Evolutionary conservation across 331 rosid genomes (phyloP).

Genomic region (Malus hybrid): DNA sequence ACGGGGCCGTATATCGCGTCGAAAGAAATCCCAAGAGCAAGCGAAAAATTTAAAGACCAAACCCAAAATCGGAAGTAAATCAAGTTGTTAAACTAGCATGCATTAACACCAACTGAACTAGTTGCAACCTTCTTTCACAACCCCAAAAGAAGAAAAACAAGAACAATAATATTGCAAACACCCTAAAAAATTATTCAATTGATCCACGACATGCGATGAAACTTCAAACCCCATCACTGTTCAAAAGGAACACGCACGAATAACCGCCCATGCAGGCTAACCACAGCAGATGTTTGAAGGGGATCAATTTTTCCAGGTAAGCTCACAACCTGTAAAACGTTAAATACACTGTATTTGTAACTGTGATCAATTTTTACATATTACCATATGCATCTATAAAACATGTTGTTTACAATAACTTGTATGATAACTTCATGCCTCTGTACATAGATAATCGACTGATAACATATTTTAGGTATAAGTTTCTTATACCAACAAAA

Average conservation of each 20-base stretch:
- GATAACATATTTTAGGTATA: no score
- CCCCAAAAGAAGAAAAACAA: background rate
- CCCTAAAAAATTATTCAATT: slow-evolving; percentile 3
- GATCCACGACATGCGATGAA: background rate
- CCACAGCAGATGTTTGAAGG: slow-evolving; percentile 84
- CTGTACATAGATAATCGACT: no score
- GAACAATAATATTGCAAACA: slow-evolving; percentile 10
- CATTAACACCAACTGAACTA: slow-evolving; percentile 11
- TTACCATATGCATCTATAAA: no score
- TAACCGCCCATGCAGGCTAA: slow-evolving; percentile 82
- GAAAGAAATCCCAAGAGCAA: no score
- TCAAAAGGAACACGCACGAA: slow-evolving; percentile 82
- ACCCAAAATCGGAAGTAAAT: background rate
- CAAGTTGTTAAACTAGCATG: background rate
- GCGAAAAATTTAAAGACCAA: no score
- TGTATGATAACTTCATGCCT: no score
- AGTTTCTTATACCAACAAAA: no score
- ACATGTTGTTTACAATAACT: no score
- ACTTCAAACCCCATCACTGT: slow-evolving; percentile 40
- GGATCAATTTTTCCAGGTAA: slow-evolving; percentile 83
- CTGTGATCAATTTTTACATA: no score
- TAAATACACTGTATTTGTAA: background rate
- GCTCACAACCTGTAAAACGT: slow-evolving; percentile 63
- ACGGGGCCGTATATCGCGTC: no score
- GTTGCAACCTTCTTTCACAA: slow-evolving; percentile 9